Percentiles rank a stretch among this genome's conserved stretches.
These are phyloP conservation scores for Picea abies DNA, from an alignment of 83 land plant genomes.

Conservation along the genomic window DNA sequence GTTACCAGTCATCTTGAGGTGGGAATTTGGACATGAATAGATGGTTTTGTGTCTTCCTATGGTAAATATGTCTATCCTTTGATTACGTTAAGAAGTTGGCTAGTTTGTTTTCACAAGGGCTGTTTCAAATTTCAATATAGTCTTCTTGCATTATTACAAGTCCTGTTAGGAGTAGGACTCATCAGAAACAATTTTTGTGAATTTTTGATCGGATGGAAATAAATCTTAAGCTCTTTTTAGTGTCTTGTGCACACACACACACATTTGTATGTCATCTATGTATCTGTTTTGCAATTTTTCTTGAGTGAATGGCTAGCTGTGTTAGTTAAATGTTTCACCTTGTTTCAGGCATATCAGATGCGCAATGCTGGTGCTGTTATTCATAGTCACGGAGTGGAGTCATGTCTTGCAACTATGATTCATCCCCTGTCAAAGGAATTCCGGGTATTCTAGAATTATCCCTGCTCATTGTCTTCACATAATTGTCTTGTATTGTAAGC, in stretches of 20 bases:
- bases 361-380: slow-evolving; percentile 99
- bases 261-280: too few relatives aligned
- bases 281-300: neutral
- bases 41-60: too few relatives aligned
- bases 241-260: too few relatives aligned
- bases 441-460: slow-evolving; percentile 41
- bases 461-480: neutral
- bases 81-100: neutral
- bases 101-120: neutral
- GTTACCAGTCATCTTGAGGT: too few relatives aligned
- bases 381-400: slow-evolving; percentile 97
- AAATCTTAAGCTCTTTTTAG: too few relatives aligned
- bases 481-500: neutral
- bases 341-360: slow-evolving; percentile 82
- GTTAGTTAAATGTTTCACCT: neutral
- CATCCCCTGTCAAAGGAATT: slow-evolving; percentile 89
- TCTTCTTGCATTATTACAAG: slow-evolving; percentile 1
- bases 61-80: too few relatives aligned
- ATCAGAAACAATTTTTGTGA: too few relatives aligned
- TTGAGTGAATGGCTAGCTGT: neutral
- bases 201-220: too few relatives aligned
- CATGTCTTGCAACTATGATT: slow-evolving; percentile 93
- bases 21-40: too few relatives aligned
- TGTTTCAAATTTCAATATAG: neutral
- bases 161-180: too few relatives aligned